Evolutionary conservation across 306 rosid genomes (phyloP), one percentile per base, ranked within the genome.

Genomic region (Sphenostylis stenocarpa): DNA sequence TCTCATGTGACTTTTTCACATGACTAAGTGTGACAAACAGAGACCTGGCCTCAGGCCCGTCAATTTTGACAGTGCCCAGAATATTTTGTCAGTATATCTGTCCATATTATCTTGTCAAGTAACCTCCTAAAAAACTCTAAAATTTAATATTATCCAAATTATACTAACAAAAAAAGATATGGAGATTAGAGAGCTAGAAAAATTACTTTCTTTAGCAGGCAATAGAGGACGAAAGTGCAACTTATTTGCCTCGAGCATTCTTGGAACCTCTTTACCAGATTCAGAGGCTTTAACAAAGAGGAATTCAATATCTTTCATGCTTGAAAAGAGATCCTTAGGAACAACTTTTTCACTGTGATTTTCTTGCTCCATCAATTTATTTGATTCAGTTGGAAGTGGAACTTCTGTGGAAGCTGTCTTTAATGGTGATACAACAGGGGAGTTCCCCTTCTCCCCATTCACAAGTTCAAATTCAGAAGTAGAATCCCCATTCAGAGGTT

Each of bases 161-260:
- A 49, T 26, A 81, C 43, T 58, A 29, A 66, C 36, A 55, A 63
- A 39, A 15, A 49, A 49, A 80, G 3, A 68, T 31, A 62, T 29
- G 29, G 70, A 61, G 34, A 65, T 14, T 12, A 72, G 72, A 66
- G 81, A 79, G 87, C 34, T 28, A 73, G 73, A 76, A 52, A 83
- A 56, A 79, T 78, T 91, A 93, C 98, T 88, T 87, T 87, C 89
- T 87, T 88, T 90, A 26, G 72, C 91, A 0, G 48, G 86, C 28
- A 90, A 74, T 47, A 91, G 79, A 43, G 96, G 97, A 77, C 92
- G 96, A 48, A 94, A 88, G 65, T 91, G 93, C 66, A 90, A 84
- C 72, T 91, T 91, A 82, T 93, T 91, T 69, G 98, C 97, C 81
- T 90, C 97, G 73, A 91, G 98, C 98, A 94, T 91, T 83, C 90